Evolutionary conservation across 164 flowering plant species (phyloP).

Genomic region (Cinnamomum micranthum): DNA sequence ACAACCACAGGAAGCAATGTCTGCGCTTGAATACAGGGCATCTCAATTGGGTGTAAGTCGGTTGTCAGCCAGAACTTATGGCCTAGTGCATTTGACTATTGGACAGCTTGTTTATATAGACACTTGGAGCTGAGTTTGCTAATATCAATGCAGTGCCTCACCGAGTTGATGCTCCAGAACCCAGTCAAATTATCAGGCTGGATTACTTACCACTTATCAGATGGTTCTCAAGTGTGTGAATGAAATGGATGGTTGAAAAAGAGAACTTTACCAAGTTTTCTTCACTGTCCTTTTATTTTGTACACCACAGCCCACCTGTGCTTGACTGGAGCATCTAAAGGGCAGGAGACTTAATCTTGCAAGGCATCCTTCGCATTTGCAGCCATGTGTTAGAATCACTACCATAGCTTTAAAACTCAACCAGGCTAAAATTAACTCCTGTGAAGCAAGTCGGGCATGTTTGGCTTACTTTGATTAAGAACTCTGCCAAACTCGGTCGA

Average conservation of each 20-base stretch:
- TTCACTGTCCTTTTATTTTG: background rate
- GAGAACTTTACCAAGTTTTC: background rate
- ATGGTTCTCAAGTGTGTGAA: no score
- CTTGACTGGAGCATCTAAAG: background rate
- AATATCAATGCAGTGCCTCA: slow-evolving; percentile 6
- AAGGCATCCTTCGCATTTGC: background rate
- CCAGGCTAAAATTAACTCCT: no score
- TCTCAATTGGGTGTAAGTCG: slow-evolving; percentile 66
- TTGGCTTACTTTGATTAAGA: no score
- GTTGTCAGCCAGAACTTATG: background rate
- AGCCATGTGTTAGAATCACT: no score
- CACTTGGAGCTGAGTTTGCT: background rate
- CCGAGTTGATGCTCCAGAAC: background rate
- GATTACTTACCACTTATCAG: no score
- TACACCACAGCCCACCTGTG: background rate
- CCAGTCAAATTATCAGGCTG: background rate
- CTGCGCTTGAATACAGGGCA: slow-evolving; percentile 72
- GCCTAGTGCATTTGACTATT: background rate
- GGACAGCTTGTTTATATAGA: background rate
- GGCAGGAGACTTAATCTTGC: background rate
- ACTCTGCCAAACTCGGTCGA: no score
- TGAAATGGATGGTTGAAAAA: no score
- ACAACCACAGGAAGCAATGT: slow-evolving; percentile 97
- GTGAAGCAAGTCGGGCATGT: no score
- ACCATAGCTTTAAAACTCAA: no score